These are phyloP conservation scores for Xylaria sp. DNA, from an alignment of 2,329 filamentous ascomycete species.

Conservation along the genomic window DNA sequence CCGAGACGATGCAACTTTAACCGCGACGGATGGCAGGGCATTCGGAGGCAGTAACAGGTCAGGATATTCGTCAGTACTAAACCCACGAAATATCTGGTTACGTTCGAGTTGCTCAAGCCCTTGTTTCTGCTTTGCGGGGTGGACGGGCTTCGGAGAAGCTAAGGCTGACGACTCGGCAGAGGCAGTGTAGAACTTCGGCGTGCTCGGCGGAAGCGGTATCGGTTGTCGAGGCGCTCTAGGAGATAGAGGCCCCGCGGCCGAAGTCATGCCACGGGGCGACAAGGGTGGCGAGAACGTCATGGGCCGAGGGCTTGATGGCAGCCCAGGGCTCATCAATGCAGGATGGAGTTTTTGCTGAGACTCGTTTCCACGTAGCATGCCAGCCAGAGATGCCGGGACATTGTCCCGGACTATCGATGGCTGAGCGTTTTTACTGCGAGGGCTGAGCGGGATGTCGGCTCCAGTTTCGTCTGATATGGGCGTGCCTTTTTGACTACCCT, in stretches of 20 bases:
- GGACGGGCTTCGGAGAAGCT: constrained; percentile 56
- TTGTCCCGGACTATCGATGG: constrained; percentile 52
- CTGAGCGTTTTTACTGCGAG: constrained; percentile 50
- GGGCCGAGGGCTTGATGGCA: constrained; percentile 70
- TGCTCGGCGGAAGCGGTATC: constrained; percentile 77
- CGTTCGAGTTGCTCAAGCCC: constrained; percentile 52
- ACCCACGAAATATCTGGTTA: constrained; percentile 75
- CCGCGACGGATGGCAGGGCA: constrained; percentile 84
- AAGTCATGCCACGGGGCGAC: constrained; percentile 67
- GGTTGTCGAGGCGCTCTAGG: constrained; percentile 79
- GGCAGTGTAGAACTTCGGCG: constrained; percentile 72
- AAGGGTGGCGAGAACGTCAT: constrained; percentile 72
- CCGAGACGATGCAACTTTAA: constrained; percentile 92
- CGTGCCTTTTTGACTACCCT: constrained; percentile 61
- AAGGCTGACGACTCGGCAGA: constrained; percentile 53
- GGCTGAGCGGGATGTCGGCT: constrained; percentile 54
- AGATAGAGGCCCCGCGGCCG: constrained; percentile 69
- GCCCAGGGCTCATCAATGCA: constrained; percentile 67
- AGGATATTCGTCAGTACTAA: constrained; percentile 87
- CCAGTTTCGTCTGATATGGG: constrained; percentile 54
- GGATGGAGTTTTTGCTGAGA: constrained; percentile 51
- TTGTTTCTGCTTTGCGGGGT: constrained; percentile 52
- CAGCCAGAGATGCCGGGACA: constrained; percentile 63
- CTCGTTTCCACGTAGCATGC: constrained; percentile 58
- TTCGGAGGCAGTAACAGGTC: constrained; percentile 88